These are phyloP conservation scores for Asterophora parasitica DNA, from an alignment of 768 basidiomycete genomes.

Conservation along the genomic window DNA sequence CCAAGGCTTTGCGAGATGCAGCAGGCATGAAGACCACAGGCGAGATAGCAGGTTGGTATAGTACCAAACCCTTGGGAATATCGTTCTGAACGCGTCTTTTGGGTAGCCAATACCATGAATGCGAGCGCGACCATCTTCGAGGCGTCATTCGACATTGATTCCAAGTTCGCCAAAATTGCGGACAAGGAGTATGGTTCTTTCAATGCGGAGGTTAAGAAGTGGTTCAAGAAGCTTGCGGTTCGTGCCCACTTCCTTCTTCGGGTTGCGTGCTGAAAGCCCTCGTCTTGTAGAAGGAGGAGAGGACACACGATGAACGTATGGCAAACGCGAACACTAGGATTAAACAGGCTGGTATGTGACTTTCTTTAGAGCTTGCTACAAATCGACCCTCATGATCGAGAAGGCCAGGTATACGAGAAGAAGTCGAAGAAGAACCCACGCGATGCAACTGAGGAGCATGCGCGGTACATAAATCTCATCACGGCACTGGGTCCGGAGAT, in stretches of 20 bases:
- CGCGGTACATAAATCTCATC: constrained; percentile 70
- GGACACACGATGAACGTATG: constrained; percentile 68
- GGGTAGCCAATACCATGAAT: constrained; percentile 61
- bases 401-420: constrained; percentile 74
- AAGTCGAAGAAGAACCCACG: constrained; percentile 69
- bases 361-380: background rate
- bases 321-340: constrained; percentile 63
- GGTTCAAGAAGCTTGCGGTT: constrained; percentile 82
- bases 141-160: constrained; percentile 60
- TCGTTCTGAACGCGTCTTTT: constrained; percentile 11
- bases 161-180: constrained; percentile 68
- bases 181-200: constrained; percentile 69
- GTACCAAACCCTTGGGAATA: background rate
- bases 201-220: constrained; percentile 71
- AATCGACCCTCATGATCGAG: constrained; percentile 5
- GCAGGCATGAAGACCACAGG: constrained; percentile 54
- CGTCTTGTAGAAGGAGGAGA: constrained; percentile 69
- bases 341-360: constrained; percentile 62
- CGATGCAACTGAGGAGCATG: constrained; percentile 70
- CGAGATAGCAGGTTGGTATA: constrained; percentile 55
- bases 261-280: background rate
- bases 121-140: constrained; percentile 66
- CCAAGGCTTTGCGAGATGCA: constrained; percentile 64
- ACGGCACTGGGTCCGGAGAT: constrained; percentile 72
- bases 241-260: constrained; percentile 19